phyloP scores from a whole-genome alignment of 805 yeast genomes.

The Hanseniaspora vineae region DNA sequence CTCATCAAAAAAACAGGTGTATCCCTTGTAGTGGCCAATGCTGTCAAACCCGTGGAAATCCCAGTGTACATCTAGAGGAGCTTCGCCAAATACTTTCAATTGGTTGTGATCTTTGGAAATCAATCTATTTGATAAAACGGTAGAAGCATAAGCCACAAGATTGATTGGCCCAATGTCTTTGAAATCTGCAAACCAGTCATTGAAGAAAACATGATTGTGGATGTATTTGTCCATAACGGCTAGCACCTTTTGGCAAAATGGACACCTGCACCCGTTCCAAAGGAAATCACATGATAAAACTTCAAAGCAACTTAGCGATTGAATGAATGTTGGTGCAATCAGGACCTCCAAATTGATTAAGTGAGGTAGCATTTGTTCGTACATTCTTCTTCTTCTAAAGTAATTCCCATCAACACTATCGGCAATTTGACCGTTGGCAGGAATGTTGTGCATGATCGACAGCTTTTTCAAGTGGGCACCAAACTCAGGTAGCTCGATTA shows the following conservation, averaged over 20 bases:
- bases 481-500: conserved; percentile 24
- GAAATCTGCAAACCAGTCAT: conserved; percentile 28
- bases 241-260: conserved; percentile 37
- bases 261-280: conserved; percentile 71
- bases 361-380: conserved; percentile 34
- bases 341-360: conserved; percentile 30
- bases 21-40: conserved; percentile 28
- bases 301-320: conserved; percentile 54
- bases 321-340: conserved; percentile 46
- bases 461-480: conserved; percentile 26
- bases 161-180: conserved; percentile 51
- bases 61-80: conserved; percentile 30
- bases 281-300: conserved; percentile 53
- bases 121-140: conserved; percentile 28
- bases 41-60: conserved; percentile 35
- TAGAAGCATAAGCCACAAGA: conserved; percentile 40
- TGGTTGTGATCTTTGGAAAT: conserved; percentile 14
- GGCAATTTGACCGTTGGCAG: conserved; percentile 39
- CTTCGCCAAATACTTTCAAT: conserved; percentile 18
- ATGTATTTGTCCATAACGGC: conserved; percentile 45
- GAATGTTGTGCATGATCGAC: conserved; percentile 46
- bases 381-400: conserved; percentile 42
- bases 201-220: conserved; percentile 51
- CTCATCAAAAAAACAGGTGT: conserved; percentile 32
- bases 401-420: conserved; percentile 71